Base-by-base conservation (phyloP, 78 protist species). In the Pelomyxa schiedti region DNA sequence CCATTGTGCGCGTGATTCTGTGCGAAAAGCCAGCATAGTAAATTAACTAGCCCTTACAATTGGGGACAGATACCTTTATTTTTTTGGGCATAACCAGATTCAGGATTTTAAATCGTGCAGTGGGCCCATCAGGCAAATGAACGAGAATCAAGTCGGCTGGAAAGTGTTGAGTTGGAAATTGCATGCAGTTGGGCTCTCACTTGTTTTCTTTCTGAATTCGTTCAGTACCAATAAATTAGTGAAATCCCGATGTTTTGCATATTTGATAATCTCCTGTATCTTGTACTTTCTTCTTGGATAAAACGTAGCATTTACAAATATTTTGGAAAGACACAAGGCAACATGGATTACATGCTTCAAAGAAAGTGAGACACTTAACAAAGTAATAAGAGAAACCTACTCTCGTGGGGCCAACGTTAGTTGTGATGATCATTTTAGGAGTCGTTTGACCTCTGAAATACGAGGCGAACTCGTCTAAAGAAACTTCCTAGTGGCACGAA, bases 81-180 rank as follows among this genome's bases (percentile, higher is more conserved):
- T 88, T 77, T 1, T 79, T 72, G 29, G 75, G 79, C 36, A 81
- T 22, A 28, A 47, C 38, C 32, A 87, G 39, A 53, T 58, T 88
- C 3, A 89, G 63, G 39, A 97, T 39, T 42, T 86, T 82, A 82
- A 91, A 97, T 39, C 71, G 66, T 30, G 97, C 94, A 0, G 99
- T 94, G 22, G 99, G 99, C 1, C 99, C 99, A 24, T 87, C 77
- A 2, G 99, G 99, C 30, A 97, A 78, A 69, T 97, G 98, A 28
- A 80, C 26, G 30, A 94, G 30, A 52, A 85, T 72, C 84, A 97
- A 29, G 29, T 53, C 53, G 66, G 87, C 72, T 70, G 84, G 24
- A 2, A 38, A 8, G 37, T 9, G 9, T 63, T 4, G 9, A 9
- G 22, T 24, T 2, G 5, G 35, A 26, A 0, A 2, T 1, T 7